Evolutionary conservation across 768 basidiomycete genomes (phyloP), one percentile per base, ranked within the genome.

Genomic region (Leccinum arenicola): DNA sequence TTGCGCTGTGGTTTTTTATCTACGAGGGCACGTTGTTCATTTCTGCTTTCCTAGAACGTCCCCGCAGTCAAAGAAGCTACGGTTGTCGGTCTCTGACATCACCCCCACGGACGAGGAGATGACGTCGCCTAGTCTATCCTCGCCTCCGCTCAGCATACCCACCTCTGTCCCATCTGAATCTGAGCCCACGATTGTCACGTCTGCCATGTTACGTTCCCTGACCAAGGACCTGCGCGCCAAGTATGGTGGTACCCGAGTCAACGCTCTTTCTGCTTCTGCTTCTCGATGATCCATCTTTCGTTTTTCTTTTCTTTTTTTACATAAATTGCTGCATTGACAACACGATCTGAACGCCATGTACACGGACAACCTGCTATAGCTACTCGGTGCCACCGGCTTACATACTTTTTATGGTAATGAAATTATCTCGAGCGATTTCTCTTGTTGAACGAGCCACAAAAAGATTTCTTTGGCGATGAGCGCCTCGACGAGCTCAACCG

Each of bases 151-250:
- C 1, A 83, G 82, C 38, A 70, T 71, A 21, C 77, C 78, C 49
- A 78, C 78, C 0, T 80, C 81, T 1, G 71, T 78, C 5, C 64
- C 70, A 29, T 72, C 76, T 10, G 74, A 72, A 35, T 54, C 77
- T 21, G 63, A 66, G 14, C 61, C 48, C 15, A 74, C 79, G 17
- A 60, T 74, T 19, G 80, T 88, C 36, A 88, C 86, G 3, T 74
- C 84, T 25, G 83, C 84, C 15, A 89, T 89, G 87, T 68, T 89
- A 52, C 82, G 85, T 36, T 68, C 70, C 5, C 29, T 73, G 53
- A 69, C 72, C 48, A 70, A 61, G 36, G 67, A 74, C 45, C 61
- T 73, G 47, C 70, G 73, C 33, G 54, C 66, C 55, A 73, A 68
- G 64, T 73, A 73, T 67, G 66, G 73, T 17, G 27, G 36, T 56